phyloP scores from a whole-genome alignment of 345 rosid genomes.

The Cardamine chenopodiifolia region DNA sequence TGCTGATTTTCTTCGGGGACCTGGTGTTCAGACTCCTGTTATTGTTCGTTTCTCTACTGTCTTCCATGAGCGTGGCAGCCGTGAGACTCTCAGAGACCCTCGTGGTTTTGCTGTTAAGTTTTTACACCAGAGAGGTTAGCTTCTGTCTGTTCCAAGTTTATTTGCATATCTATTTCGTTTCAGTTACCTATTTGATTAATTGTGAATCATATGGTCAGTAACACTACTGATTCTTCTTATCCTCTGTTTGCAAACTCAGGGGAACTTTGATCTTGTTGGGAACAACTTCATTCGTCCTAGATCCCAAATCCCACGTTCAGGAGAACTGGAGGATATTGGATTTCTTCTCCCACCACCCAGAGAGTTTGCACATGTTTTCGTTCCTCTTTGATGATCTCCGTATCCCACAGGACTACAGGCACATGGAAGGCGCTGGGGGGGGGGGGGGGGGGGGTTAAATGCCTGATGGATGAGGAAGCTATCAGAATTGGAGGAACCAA shows the following conservation, averaged over 20 bases:
- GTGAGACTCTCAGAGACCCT: conserved; percentile 94
- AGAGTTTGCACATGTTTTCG: conserved; percentile 84
- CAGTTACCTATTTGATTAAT: background rate
- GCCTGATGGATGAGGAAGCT: conserved; percentile 86
- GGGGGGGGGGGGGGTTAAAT: conserved; percentile 84
- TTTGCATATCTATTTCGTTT: background rate
- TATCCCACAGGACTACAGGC: conserved; percentile 91
- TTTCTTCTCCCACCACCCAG: conserved; percentile 95
- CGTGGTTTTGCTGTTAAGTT: conserved; percentile 98
- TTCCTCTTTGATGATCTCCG: conserved; percentile 93
- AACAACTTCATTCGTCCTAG: conserved; percentile 96
- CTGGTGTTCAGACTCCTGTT: conserved; percentile 93
- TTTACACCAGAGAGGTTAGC: conserved; percentile 94
- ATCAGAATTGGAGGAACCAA: conserved; percentile 86
- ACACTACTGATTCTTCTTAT: background rate
- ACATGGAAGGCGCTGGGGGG: conserved; percentile 94
- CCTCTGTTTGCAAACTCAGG: conserved; percentile 51
- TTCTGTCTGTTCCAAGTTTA: background rate
- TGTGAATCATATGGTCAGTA: background rate
- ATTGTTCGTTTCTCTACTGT: conserved; percentile 98
- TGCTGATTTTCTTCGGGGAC: conserved; percentile 95
- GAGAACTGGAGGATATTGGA: conserved; percentile 79
- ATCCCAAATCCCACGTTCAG: conserved; percentile 66
- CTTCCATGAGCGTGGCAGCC: conserved; percentile 98
- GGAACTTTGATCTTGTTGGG: conserved; percentile 98